Conservation (phyloP, 495 filamentous ascomycete species). For the Elaphomyces granulatus region DNA sequence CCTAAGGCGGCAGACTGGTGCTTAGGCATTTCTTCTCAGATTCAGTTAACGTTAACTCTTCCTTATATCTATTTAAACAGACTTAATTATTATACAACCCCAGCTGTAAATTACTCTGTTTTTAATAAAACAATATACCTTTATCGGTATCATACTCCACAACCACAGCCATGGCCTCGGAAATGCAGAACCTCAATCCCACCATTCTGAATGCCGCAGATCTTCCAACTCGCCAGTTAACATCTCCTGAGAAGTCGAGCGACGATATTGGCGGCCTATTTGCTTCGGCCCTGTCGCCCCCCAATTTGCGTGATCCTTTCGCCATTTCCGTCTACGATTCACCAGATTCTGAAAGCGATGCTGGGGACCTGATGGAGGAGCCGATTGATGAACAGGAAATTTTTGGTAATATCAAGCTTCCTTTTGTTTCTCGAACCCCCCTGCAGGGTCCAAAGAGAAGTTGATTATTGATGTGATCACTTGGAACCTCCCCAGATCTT, state of each 20-base stretch:
- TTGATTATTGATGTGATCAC: too few species aligned
- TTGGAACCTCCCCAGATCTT: constrained; percentile 53
- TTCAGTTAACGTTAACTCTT: too few species aligned
- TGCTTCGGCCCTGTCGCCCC: constrained; percentile 33
- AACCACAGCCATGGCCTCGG: constrained; percentile 30
- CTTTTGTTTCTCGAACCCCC: not conserved
- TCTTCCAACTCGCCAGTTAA: constrained; percentile 58
- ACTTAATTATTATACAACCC: not conserved
- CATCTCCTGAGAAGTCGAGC: constrained; percentile 30
- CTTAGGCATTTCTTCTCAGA: too few species aligned
- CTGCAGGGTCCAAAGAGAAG: not conserved
- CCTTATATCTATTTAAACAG: too few species aligned
- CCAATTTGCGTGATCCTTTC: constrained; percentile 41
- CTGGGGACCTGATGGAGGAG: constrained; percentile 47
- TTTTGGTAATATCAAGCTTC: constrained; percentile 54
- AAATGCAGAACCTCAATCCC: constrained; percentile 83
- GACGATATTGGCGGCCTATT: constrained; percentile 23
- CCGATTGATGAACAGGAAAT: constrained; percentile 95
- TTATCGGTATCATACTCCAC: too few species aligned
- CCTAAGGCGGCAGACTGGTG: not conserved
- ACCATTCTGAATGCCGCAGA: constrained; percentile 83
- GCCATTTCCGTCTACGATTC: constrained; percentile 18
- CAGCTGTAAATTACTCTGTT: not conserved
- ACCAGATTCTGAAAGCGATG: constrained; percentile 37
- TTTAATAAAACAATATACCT: not conserved